These are phyloP conservation scores for Torulaspora maleeae DNA, from an alignment of 805 yeast genomes.

Conservation along the genomic window DNA sequence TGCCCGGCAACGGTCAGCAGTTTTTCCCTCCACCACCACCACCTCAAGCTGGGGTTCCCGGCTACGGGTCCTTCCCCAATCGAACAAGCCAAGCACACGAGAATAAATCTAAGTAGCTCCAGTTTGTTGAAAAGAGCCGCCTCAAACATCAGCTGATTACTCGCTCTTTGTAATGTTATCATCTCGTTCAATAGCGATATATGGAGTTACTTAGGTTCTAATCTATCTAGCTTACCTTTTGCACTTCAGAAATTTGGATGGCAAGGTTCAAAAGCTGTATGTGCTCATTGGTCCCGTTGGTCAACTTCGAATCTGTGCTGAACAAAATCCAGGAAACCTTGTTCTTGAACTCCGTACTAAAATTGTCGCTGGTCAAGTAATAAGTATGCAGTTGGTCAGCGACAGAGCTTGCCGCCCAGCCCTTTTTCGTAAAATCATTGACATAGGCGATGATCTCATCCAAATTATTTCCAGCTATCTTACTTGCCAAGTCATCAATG, in stretches of 20 bases:
- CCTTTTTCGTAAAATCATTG: constrained; percentile 53
- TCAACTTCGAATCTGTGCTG: constrained; percentile 66
- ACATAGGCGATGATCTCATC: constrained; percentile 40
- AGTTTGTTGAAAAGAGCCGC: constrained; percentile 1
- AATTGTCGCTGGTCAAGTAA: constrained; percentile 51
- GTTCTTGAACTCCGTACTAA: constrained; percentile 55
- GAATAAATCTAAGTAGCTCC: constrained; percentile 5
- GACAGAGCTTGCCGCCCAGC: constrained; percentile 76
- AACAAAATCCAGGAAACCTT: constrained; percentile 60
- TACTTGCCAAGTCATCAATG: constrained; percentile 41
- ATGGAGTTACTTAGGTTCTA: neutral
- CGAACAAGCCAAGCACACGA: constrained; percentile 10
- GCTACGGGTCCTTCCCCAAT: constrained; percentile 11
- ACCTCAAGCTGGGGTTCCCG: constrained; percentile 14
- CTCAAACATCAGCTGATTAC: neutral
- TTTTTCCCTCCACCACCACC: constrained; percentile 25
- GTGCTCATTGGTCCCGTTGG: constrained; percentile 87
- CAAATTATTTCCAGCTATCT: constrained; percentile 35
- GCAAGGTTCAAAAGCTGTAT: constrained; percentile 69
- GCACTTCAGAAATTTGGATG: constrained; percentile 43
- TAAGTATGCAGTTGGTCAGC: constrained; percentile 66
- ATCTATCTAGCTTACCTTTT: constrained; percentile 3
- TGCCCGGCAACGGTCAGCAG: constrained; percentile 20
- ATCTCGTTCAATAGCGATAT: neutral
- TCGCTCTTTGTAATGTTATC: neutral